Conservation (phyloP, 768 basidiomycete species). For the Trametes cubensis region DNA sequence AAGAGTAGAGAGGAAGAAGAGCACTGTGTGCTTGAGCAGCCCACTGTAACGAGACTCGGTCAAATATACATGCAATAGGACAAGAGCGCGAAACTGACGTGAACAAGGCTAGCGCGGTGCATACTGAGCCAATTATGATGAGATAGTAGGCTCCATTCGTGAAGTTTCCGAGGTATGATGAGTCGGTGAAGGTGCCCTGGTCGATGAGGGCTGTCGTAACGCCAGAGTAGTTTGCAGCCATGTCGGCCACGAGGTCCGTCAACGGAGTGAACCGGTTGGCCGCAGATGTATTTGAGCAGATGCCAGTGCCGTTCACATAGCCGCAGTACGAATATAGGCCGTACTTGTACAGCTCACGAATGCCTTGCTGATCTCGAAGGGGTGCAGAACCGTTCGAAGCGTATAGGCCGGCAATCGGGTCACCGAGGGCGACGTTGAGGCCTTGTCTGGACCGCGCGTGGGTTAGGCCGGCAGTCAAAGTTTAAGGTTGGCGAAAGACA, state of each 20-base stretch:
- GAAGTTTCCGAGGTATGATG: slow-evolving; percentile 60
- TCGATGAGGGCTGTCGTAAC: slow-evolving; percentile 57
- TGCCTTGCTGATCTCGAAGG: slow-evolving; percentile 55
- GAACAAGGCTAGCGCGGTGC: slow-evolving; percentile 63
- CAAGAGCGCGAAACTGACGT: slow-evolving; percentile 49
- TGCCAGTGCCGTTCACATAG: slow-evolving; percentile 63
- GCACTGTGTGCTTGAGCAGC: slow-evolving; percentile 59
- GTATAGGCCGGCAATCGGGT: slow-evolving; percentile 66
- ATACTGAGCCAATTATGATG: slow-evolving; percentile 71
- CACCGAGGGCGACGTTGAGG: slow-evolving; percentile 50
- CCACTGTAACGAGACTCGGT: slow-evolving; percentile 49
- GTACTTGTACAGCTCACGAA: slow-evolving; percentile 73
- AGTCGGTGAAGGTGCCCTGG: slow-evolving; percentile 57
- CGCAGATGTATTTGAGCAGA: slow-evolving; percentile 62
- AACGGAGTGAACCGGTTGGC: slow-evolving; percentile 69
- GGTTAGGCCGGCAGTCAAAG: slow-evolving; percentile 12
- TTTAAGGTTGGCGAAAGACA: slow-evolving; percentile 1
- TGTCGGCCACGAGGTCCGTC: slow-evolving; percentile 64
- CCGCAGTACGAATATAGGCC: slow-evolving; percentile 84
- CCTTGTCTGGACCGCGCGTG: slow-evolving; percentile 44
- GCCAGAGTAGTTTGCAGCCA: slow-evolving; percentile 62
- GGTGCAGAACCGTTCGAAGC: slow-evolving; percentile 66
- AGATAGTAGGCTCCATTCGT: slow-evolving; percentile 77
- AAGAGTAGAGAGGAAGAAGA: slow-evolving; percentile 69
- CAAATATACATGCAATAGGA: neutral